phyloP scores from a whole-genome alignment of 306 rosid species.

The Dryas alaskensis region DNA sequence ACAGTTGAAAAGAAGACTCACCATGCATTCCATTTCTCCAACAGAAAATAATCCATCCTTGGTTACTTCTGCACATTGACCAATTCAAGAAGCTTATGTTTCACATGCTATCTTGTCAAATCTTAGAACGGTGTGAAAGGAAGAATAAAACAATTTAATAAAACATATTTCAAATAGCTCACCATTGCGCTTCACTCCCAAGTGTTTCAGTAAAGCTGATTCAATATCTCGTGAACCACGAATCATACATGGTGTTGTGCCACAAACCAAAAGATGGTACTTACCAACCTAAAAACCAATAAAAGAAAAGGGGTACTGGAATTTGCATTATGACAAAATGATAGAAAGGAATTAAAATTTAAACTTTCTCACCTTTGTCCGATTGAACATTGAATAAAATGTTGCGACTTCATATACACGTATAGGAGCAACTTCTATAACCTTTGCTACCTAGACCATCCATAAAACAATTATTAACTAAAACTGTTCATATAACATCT shows the following conservation, averaged over 20 bases:
- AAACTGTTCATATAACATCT: constrained; percentile 12
- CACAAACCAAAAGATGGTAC: constrained; percentile 95
- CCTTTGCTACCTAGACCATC: constrained; percentile 77
- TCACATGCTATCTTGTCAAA: background rate
- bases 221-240: constrained; percentile 96
- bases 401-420: constrained; percentile 97
- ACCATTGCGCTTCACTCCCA: constrained; percentile 98
- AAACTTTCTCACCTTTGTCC: constrained; percentile 62
- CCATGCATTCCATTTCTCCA: constrained; percentile 99
- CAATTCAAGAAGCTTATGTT: constrained; percentile 27
- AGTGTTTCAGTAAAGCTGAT: constrained; percentile 77
- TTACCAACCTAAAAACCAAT: constrained; percentile 71
- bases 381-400: constrained; percentile 96
- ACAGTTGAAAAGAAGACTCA: constrained; percentile 40
- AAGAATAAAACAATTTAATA: constrained; percentile 14
- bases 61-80: constrained; percentile 80
- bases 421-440: constrained; percentile 88
- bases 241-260: constrained; percentile 98
- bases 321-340: background rate
- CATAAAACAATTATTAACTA: constrained; percentile 32
- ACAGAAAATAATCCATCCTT: constrained; percentile 96
- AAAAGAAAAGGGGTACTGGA: constrained; percentile 35
- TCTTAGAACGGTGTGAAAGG: background rate
- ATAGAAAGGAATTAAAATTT: constrained; percentile 4
- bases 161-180: constrained; percentile 16